These are phyloP conservation scores for Entrophospora sp. DNA, from an alignment of 192 early-diverging fungal genomes.

Conservation along the genomic window DNA sequence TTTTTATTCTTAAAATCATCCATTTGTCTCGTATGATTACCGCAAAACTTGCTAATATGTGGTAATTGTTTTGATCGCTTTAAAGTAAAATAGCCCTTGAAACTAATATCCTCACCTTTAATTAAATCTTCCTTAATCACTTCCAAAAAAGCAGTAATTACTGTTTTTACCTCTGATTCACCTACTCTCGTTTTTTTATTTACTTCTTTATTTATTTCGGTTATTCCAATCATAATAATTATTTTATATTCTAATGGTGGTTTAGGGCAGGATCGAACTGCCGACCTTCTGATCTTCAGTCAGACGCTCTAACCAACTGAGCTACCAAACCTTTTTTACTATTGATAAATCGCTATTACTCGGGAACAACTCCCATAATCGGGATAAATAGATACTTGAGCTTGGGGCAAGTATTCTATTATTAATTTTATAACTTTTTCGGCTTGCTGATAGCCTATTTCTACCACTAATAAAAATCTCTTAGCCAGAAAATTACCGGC, in stretches of 20 bases:
- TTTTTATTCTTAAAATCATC: too few species aligned
- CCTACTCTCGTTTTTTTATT: too few species aligned
- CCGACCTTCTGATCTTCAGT: slow-evolving; percentile 5
- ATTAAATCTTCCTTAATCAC: too few species aligned
- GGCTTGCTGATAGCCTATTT: neutral
- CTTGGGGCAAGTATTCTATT: neutral
- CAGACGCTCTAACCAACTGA: slow-evolving; percentile 5
- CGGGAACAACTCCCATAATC: neutral
- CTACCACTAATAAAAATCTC: neutral
- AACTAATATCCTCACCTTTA: too few species aligned
- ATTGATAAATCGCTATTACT: neutral
- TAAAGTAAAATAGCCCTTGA: too few species aligned
- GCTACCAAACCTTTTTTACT: slow-evolving; percentile 4
- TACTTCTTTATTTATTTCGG: neutral
- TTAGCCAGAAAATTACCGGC: neutral
- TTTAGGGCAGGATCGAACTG: slow-evolving; percentile 9
- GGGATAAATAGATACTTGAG: neutral
- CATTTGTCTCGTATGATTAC: too few species aligned
- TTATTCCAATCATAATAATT: neutral
- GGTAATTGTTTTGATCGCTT: too few species aligned
- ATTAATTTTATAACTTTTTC: slow-evolving; percentile 12
- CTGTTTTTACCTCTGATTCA: too few species aligned
- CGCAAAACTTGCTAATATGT: too few species aligned
- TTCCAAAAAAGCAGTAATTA: too few species aligned
- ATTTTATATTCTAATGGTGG: neutral